Conservation (phyloP, 106 monocot species). For the Acorus gramineus region DNA sequence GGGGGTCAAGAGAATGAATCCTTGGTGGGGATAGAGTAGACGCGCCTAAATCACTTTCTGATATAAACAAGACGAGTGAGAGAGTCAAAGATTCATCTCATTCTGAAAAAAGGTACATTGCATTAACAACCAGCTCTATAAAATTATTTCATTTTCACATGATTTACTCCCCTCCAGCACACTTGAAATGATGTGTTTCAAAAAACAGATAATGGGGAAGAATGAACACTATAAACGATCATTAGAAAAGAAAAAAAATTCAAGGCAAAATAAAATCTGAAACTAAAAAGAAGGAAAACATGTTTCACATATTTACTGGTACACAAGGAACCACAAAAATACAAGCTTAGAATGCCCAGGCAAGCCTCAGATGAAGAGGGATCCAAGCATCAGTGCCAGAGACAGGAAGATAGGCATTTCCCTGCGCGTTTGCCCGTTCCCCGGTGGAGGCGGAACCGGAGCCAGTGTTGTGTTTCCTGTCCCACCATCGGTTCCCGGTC, state of each 20-base stretch:
- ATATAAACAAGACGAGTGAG: no score
- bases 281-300: no score
- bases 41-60: no score
- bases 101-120: background rate
- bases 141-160: background rate
- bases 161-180: no score
- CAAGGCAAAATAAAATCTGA: background rate
- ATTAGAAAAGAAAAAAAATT: background rate
- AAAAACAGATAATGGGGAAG: background rate
- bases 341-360: background rate
- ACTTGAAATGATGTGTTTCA: no score
- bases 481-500: background rate
- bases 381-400: background rate
- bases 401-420: background rate
- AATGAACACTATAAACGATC: background rate
- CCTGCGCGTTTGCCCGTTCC: background rate
- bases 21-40: no score
- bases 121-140: background rate
- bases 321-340: background rate
- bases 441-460: constrained; percentile 2
- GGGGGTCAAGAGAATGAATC: no score
- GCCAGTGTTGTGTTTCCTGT: constrained; percentile 8
- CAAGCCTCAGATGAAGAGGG: background rate
- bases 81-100: no score
- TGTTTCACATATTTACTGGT: no score